Percentiles rank a stretch among this genome's conserved stretches.
Conservation (phyloP, 2,329 filamentous ascomycete genomes). For the Diaporthe capsici region DNA sequence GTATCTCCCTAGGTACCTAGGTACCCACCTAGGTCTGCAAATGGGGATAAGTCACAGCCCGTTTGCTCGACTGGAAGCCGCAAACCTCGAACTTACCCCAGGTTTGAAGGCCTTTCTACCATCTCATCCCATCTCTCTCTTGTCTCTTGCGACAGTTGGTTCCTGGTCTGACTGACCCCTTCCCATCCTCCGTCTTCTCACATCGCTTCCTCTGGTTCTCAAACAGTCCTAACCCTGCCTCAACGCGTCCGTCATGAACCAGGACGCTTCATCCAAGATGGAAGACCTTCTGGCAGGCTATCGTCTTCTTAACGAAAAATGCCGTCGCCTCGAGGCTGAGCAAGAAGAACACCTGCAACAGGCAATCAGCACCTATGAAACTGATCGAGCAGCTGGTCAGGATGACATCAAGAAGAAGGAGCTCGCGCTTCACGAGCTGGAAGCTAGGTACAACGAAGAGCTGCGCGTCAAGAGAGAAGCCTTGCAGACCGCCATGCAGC, state of each 20-base stretch:
- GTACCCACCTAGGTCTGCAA: background rate
- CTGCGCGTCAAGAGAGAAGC: background rate
- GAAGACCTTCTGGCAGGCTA: background rate
- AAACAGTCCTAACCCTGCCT: too few species aligned
- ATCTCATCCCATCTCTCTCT: background rate
- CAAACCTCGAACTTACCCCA: background rate
- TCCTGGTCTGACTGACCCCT: background rate
- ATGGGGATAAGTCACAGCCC: background rate
- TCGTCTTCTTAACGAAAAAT: background rate
- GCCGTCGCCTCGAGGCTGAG: background rate
- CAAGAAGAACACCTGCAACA: background rate
- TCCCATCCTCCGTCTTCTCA: background rate
- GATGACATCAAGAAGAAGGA: background rate
- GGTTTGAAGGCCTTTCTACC: background rate
- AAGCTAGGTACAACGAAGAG: background rate
- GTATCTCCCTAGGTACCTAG: too few species aligned
- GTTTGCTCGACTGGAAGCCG: background rate
- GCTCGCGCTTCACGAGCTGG: background rate
- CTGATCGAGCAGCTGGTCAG: background rate
- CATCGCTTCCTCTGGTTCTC: too few species aligned
- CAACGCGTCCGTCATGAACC: background rate
- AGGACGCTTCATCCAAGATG: background rate
- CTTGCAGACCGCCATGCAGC: background rate
- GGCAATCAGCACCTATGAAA: background rate
- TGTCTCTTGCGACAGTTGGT: background rate